Base-by-base conservation (phyloP, 805 yeast genomes). In the Saturnispora silvae region DNA sequence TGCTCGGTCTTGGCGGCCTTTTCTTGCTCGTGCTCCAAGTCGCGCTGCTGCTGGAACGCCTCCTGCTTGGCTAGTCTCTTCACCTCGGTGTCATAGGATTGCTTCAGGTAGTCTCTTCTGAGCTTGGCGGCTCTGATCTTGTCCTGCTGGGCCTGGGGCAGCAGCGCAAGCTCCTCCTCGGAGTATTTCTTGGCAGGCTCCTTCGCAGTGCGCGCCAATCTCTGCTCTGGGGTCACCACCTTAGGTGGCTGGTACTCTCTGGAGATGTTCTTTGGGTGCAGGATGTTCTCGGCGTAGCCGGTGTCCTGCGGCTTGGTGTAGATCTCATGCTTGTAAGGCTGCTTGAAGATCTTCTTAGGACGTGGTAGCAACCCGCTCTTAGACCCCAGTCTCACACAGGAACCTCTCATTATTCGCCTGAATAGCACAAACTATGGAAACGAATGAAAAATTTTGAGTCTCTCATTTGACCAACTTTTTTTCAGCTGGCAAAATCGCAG, bases 351-450 rank as follows among this genome's bases (percentile, higher is more conserved):
- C 28, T 77, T 73, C 50, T 95, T 77, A 8, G 83, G 77, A 38
- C 62, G 65, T 33, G 96, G 96, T 45, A 87, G 67, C 34, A 83
- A 66, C 54, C 96, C 96, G 34, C 89, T 78, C 58, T 81, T 80
- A 13, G 75, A 75, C 22, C 76, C 75, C 51, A 59, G 64, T 48
- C 64, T 70, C 33, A 70, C 50, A 19, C 65, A 62, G 37, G 73
- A 65, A 46, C 69, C 72, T 36, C 75, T 68, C 70, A 72, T 68
- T 26, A n/a, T 26, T 25, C 4, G n/a, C n/a, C n/a, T n/a, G n/a
- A n/a, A n/a, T n/a, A n/a, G n/a, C n/a, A n/a, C n/a, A n/a, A n/a
- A n/a, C n/a, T n/a, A n/a, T n/a, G n/a, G n/a, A n/a, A n/a, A n/a
- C n/a, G n/a, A n/a, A n/a, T n/a, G n/a, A n/a, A n/a, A n/a, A n/a